phyloP scores from a whole-genome alignment of 2,329 filamentous ascomycete genomes.

The Exserohilum rostratum region DNA sequence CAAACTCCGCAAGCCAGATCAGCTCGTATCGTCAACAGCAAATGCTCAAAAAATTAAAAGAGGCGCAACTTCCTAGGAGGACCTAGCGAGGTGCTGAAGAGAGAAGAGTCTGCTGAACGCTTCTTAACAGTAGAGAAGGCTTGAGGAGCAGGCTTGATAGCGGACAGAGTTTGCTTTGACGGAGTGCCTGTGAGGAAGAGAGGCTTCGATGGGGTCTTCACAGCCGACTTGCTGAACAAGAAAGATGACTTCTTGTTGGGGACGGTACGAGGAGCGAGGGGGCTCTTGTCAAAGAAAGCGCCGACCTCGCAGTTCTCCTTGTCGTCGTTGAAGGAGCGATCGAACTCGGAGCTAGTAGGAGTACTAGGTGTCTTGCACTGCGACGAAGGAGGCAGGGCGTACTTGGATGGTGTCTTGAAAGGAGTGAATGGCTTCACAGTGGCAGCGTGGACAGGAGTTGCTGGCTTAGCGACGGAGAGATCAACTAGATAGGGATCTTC shows the following conservation, averaged over 20 bases:
- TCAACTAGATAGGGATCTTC: conserved; percentile 43
- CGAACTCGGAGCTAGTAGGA: conserved; percentile 37
- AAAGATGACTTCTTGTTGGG: conserved; percentile 34
- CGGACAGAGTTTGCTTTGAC: conserved; percentile 23
- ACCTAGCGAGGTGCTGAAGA: conserved; percentile 25
- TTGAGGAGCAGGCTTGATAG: conserved; percentile 20
- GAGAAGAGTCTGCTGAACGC: conserved; percentile 23
- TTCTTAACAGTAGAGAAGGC: conserved; percentile 31
- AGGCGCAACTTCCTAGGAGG: conserved; percentile 37
- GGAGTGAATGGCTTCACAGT: conserved; percentile 37
- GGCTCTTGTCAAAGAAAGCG: conserved; percentile 48
- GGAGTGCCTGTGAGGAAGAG: conserved; percentile 34
- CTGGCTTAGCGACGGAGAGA: conserved; percentile 29
- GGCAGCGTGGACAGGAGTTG: conserved; percentile 26
- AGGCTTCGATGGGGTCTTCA: conserved; percentile 61
- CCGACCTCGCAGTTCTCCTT: conserved; percentile 48
- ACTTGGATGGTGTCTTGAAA: conserved; percentile 39
- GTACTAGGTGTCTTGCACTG: conserved; percentile 33
- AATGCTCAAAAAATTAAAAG: conserved; percentile 12
- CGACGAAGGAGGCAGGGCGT: conserved; percentile 29
- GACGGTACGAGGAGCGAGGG: conserved; percentile 48
- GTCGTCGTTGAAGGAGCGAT: conserved; percentile 35
- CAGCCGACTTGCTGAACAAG: conserved; percentile 51
- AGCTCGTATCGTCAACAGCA: neutral
- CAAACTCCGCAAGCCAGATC: conserved; percentile 6